Conservation (phyloP, 257 asterid genomes). For the Ehretia macrophylla region DNA sequence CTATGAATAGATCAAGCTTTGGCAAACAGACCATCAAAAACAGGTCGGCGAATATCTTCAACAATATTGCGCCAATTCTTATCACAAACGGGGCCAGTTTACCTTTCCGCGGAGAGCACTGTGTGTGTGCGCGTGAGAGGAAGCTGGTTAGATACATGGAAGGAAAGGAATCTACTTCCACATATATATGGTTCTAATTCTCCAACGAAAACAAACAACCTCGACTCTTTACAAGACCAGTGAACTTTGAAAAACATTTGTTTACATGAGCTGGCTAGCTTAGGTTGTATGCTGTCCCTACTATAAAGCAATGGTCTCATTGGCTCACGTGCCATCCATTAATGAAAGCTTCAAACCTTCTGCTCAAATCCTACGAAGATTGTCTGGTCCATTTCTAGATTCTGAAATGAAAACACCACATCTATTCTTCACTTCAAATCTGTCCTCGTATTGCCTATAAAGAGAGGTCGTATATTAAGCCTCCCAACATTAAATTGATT, state of each 20-base stretch:
- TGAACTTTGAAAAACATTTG: not conserved
- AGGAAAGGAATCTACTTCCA: not conserved
- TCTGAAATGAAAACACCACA: constrained; percentile 24
- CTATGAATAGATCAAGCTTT: not conserved
- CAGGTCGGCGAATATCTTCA: not conserved
- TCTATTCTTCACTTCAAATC: constrained; percentile 30
- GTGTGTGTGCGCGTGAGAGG: too few species aligned
- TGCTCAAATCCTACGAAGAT: constrained; percentile 17
- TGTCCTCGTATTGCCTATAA: constrained; percentile 25
- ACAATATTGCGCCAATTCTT: not conserved
- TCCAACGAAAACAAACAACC: constrained; percentile 12
- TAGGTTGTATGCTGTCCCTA: not conserved
- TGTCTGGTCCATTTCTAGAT: constrained; percentile 31
- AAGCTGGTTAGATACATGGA: not conserved
- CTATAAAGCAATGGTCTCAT: not conserved
- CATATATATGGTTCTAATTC: constrained; percentile 22
- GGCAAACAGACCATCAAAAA: not conserved
- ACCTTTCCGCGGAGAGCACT: too few species aligned
- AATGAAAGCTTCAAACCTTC: constrained; percentile 23
- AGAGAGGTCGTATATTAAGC: too few species aligned
- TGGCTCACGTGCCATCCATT: constrained; percentile 44
- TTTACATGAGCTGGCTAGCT: not conserved
- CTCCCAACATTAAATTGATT: constrained; percentile 23
- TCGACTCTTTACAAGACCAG: not conserved
- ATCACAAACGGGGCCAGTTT: too few species aligned